These are phyloP conservation scores for Xylariomycetidae sp. DNA, from an alignment of 2,329 filamentous ascomycete species.

Conservation along the genomic window DNA sequence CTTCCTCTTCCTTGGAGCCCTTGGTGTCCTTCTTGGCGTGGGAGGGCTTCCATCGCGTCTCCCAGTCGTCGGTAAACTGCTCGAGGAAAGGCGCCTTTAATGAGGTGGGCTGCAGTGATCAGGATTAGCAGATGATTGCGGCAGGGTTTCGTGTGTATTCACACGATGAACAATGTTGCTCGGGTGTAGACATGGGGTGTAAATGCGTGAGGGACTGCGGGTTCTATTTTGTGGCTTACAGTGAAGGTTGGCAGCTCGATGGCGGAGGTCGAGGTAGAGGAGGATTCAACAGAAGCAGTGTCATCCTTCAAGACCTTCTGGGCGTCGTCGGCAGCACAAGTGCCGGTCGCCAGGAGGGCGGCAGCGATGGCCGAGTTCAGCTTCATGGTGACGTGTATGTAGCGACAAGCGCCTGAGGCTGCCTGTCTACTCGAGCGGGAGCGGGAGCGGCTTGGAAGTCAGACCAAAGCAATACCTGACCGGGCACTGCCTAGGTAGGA, in stretches of 20 bases:
- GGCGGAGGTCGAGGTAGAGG: constrained; percentile 54
- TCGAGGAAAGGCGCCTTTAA: constrained; percentile 94
- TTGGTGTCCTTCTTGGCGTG: constrained; percentile 88
- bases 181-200: too few species aligned
- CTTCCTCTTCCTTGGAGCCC: constrained; percentile 71
- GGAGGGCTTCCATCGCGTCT: constrained; percentile 87
- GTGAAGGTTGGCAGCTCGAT: constrained; percentile 79
- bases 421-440: too few species aligned
- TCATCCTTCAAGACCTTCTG: constrained; percentile 46
- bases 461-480: too few species aligned
- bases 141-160: background rate
- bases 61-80: constrained; percentile 97
- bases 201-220: too few species aligned
- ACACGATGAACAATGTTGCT: constrained; percentile 3
- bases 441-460: too few species aligned
- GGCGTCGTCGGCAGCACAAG: constrained; percentile 60
- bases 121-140: constrained; percentile 6
- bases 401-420: too few species aligned
- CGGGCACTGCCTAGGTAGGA: too few species aligned
- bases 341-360: constrained; percentile 65
- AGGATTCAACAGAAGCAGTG: constrained; percentile 42
- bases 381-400: constrained; percentile 81
- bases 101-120: constrained; percentile 63
- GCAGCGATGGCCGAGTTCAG: constrained; percentile 76
- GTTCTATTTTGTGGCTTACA: too few species aligned